These are phyloP conservation scores for Rosa multiflora DNA, from an alignment of 306 rosid species.

Conservation along the genomic window DNA sequence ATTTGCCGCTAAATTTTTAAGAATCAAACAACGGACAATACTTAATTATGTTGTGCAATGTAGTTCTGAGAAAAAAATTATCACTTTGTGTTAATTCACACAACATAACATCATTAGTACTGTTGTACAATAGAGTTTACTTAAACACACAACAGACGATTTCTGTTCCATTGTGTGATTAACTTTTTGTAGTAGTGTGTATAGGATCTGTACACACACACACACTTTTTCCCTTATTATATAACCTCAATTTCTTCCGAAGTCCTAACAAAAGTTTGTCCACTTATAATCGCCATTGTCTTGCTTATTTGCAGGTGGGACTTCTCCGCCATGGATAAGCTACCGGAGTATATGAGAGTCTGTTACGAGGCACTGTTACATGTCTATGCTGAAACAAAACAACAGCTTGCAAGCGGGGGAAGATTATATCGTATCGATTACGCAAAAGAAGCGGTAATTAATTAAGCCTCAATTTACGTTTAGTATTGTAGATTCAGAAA, in stretches of 20 bases:
- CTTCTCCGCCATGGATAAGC: background rate
- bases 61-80: too few species aligned
- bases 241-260: background rate
- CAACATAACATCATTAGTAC: too few species aligned
- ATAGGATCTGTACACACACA: too few species aligned
- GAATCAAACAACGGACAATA: too few species aligned
- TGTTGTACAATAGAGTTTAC: too few species aligned
- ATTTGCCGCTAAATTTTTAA: too few species aligned
- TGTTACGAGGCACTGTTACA: constrained; percentile 9
- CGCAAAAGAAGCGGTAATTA: constrained; percentile 18
- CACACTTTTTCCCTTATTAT: background rate
- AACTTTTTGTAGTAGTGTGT: too few species aligned
- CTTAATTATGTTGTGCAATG: too few species aligned
- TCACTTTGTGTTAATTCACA: too few species aligned
- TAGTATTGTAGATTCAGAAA: background rate
- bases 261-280: too few species aligned
- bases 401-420: background rate
- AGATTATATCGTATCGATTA: constrained; percentile 6
- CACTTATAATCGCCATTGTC: background rate
- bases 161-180: too few species aligned
- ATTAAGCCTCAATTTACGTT: background rate
- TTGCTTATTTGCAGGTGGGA: constrained; percentile 17
- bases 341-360: constrained; percentile 18
- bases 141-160: too few species aligned
- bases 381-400: constrained; percentile 23